These are phyloP conservation scores for Conringia planisiliqua DNA, from an alignment of 345 rosid genomes.

Conservation along the genomic window DNA sequence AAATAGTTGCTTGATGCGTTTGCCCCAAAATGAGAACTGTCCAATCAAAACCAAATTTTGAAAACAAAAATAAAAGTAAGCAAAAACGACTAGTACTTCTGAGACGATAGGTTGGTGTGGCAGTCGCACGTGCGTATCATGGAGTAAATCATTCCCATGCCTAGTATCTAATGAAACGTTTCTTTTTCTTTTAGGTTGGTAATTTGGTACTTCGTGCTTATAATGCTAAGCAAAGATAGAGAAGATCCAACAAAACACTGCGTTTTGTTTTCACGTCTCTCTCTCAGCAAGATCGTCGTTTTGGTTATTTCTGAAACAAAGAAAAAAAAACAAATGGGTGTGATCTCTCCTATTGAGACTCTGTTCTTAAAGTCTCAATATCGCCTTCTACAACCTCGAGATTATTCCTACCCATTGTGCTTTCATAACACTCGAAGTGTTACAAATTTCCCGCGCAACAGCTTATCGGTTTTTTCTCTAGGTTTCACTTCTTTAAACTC, in stretches of 20 bases:
- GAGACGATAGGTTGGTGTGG: conserved; percentile 30
- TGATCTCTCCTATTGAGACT: conserved; percentile 23
- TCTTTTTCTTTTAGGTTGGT: conserved; percentile 11
- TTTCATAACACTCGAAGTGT: neutral
- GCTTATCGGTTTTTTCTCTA: conserved; percentile 14
- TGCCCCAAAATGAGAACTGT: neutral
- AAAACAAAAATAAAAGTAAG: neutral
- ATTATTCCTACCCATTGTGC: neutral
- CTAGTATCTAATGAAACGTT: neutral
- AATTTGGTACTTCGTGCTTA: neutral
- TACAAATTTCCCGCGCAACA: neutral
- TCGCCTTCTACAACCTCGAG: conserved; percentile 24
- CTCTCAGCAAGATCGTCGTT: neutral
- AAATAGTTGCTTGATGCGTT: neutral
- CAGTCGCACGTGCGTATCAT: conserved; percentile 18
- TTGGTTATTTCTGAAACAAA: neutral
- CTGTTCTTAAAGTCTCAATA: conserved; percentile 23
- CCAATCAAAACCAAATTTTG: neutral
- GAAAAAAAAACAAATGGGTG: neutral
- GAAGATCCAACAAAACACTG: neutral
- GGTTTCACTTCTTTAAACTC: conserved; percentile 13
- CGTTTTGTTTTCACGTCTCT: neutral
- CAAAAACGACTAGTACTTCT: neutral
- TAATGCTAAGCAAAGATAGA: neutral
- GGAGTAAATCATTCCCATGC: neutral